A percentile compares a stretch with the other conserved stretches of the same genome.
Evolutionary conservation across 1,284 basidiomycete genomes (phyloP).

Genomic region (Serendipita sp.): DNA sequence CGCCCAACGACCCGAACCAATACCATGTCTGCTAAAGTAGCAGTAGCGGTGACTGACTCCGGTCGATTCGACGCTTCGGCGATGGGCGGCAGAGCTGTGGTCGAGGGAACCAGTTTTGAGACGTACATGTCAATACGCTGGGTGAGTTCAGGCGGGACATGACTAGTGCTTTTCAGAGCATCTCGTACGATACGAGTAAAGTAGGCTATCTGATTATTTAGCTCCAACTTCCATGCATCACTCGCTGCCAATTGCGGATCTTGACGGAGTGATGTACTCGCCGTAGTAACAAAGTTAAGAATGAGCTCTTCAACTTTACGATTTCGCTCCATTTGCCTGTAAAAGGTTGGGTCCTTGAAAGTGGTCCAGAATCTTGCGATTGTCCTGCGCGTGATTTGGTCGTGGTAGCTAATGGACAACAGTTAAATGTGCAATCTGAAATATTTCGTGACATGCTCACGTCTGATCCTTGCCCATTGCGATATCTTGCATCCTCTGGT

Average conservation of each 20-base stretch:
- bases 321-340: slow-evolving; percentile 85
- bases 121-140: slow-evolving; percentile 72
- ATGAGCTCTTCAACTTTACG: slow-evolving; percentile 96
- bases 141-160: slow-evolving; percentile 71
- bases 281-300: slow-evolving; percentile 84
- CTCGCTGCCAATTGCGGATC: slow-evolving; percentile 52
- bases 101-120: slow-evolving; percentile 61
- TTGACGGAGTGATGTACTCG: slow-evolving; percentile 74
- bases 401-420: slow-evolving; percentile 49
- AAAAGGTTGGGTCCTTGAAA: slow-evolving; percentile 71
- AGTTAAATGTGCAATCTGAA: slow-evolving; percentile 4
- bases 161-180: slow-evolving; percentile 53
- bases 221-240: slow-evolving; percentile 87
- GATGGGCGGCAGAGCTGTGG: slow-evolving; percentile 42
- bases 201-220: slow-evolving; percentile 79
- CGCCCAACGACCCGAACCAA: slow-evolving; percentile 55
- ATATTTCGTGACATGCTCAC: slow-evolving; percentile 34
- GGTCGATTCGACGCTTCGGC: slow-evolving; percentile 33
- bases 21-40: slow-evolving; percentile 55
- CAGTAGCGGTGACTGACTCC: slow-evolving; percentile 27
- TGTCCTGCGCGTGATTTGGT: slow-evolving; percentile 73
- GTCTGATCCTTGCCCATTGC: slow-evolving; percentile 80
- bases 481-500: slow-evolving; percentile 74
- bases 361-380: slow-evolving; percentile 85
- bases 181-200: slow-evolving; percentile 81